Conservation (phyloP, 129 eudicot species). For the Centrapalus pauciflorus region DNA sequence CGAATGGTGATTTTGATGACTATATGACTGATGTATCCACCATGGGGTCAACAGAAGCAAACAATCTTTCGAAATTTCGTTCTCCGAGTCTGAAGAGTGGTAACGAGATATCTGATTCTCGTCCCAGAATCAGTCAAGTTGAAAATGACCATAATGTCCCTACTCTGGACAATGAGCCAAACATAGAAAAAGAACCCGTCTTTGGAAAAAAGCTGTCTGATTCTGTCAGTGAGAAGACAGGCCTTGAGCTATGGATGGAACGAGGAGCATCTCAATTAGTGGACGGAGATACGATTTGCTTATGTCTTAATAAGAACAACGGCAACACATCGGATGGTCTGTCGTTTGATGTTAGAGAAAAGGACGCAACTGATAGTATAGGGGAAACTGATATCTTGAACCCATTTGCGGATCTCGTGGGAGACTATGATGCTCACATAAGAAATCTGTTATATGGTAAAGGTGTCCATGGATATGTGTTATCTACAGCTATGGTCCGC, state of each 20-base stretch:
- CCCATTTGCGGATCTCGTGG: conserved; percentile 77
- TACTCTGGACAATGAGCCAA: not conserved
- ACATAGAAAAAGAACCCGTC: conserved; percentile 4
- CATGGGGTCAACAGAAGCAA: conserved; percentile 7
- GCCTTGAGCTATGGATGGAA: conserved; percentile 26
- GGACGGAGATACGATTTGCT: conserved; percentile 28
- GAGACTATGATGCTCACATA: conserved; percentile 81
- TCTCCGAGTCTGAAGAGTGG: not conserved
- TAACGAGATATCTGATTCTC: not conserved
- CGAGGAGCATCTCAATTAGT: conserved; percentile 22
- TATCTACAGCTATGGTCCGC: conserved; percentile 22
- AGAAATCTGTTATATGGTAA: conserved; percentile 68
- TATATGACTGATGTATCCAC: conserved; percentile 26
- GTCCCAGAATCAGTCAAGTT: not conserved
- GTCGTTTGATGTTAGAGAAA: conserved; percentile 38
- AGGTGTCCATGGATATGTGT: conserved; percentile 44
- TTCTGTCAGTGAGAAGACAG: conserved; percentile 12
- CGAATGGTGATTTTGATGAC: conserved; percentile 38
- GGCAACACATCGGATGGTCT: conserved; percentile 25
- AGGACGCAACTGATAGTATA: conserved; percentile 16
- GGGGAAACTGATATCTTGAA: conserved; percentile 51
- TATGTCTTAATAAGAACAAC: conserved; percentile 11
- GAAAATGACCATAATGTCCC: conserved; percentile 7
- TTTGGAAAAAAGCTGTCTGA: not conserved
- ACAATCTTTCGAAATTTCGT: conserved; percentile 7